A percentile compares a stretch with the other conserved stretches of the same genome.
These are phyloP conservation scores for Solanum virginianum DNA, from an alignment of 257 asterid species.

Conservation along the genomic window DNA sequence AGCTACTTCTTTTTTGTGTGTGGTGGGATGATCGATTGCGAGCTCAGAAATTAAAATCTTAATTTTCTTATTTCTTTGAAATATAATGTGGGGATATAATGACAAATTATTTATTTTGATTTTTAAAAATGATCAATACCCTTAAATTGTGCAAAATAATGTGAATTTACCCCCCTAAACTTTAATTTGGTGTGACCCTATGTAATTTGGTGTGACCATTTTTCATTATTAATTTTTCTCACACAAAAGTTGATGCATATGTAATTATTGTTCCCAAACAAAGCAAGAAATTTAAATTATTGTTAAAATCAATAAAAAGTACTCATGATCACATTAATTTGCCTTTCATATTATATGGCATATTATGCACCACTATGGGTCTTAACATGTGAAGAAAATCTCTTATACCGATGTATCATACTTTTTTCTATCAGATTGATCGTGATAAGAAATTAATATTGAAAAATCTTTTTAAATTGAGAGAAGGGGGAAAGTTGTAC, in stretches of 20 bases:
- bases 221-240: neutral
- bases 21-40: neutral
- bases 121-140: neutral
- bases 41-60: neutral
- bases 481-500: too few relatives aligned
- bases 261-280: neutral
- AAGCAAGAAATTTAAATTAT: neutral
- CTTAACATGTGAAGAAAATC: neutral
- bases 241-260: neutral
- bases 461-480: neutral
- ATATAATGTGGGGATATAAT: neutral
- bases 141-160: neutral
- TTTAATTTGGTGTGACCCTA: neutral
- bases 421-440: neutral
- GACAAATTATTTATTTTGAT: neutral
- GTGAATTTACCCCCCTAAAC: neutral
- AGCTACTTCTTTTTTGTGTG: neutral
- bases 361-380: neutral
- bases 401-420: neutral
- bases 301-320: neutral
- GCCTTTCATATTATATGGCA: neutral
- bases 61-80: neutral
- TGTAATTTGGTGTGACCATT: neutral
- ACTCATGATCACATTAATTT: neutral
- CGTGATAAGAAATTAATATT: neutral